Percentiles rank a stretch among this genome's conserved stretches.
phyloP scores from a whole-genome alignment of 1,284 basidiomycete species.

The Ceratobasidium papillatum region DNA sequence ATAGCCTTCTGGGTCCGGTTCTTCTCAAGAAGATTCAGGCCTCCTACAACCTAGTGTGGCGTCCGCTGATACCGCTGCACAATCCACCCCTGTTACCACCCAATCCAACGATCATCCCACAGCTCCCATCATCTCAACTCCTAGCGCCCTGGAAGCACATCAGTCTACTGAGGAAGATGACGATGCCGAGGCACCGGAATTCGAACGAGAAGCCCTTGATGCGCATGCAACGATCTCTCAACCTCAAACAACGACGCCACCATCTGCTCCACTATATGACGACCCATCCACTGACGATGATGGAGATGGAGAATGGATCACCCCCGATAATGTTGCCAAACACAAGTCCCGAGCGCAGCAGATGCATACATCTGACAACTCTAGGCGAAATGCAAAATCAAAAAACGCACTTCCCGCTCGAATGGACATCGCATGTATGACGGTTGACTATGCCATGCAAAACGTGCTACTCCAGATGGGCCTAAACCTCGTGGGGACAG shows the following conservation, averaged over 20 bases:
- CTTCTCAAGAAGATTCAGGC: neutral
- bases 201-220: conserved; percentile 37
- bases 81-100: neutral
- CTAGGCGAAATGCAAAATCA: conserved; percentile 51
- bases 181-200: conserved; percentile 47
- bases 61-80: neutral
- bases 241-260: conserved; percentile 35
- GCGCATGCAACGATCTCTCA: conserved; percentile 30
- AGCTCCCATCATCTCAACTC: neutral
- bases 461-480: conserved; percentile 98
- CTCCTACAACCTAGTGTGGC: neutral
- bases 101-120: neutral
- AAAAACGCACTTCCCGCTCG: conserved; percentile 48
- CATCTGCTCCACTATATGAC: conserved; percentile 61
- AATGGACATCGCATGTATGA: conserved; percentile 85
- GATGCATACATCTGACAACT: conserved; percentile 65
- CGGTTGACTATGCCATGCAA: conserved; percentile 99
- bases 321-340: conserved; percentile 83
- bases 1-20: neutral
- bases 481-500: conserved; percentile 87
- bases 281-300: conserved; percentile 78
- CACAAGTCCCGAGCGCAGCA: conserved; percentile 92
- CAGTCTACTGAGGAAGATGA: neutral
- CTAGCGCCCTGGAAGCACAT: neutral
- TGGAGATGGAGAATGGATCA: conserved; percentile 97